Evolutionary conservation across 2,329 filamentous ascomycete species (phyloP), one percentile per base, ranked within the genome.

Genomic region (Venturia carpophila): DNA sequence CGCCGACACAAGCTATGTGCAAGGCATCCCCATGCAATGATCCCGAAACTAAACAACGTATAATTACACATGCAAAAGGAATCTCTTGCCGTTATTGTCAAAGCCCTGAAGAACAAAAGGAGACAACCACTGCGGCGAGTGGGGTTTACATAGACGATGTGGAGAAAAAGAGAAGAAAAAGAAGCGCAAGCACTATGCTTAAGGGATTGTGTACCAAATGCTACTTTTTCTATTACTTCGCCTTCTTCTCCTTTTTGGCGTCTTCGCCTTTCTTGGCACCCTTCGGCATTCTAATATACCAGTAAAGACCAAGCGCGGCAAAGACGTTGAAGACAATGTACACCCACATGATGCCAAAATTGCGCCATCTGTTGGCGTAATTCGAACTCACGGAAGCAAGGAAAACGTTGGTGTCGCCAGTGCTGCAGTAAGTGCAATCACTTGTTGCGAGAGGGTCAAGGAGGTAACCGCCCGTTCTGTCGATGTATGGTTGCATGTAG

Each of bases 291-390:
- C 82, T 74, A 24, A 78, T 70, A 49, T 83, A 71, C 80, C 81
- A 84, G 71, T 85, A 84, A 24, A 85, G 70, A 49, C 76, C 74
- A 10, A 82, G 71, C 0, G 83, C 82, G 0, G 72, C 79, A 39
- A 73, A 67, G 21, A 80, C 71, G 68, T 85, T 85, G 71, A 84
- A 82, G 45, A 77, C 73, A 63, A 83, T 75, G 67, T 77, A 84
- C 2, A 72, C 80, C 75, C 79, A 83, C 64, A 84, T 72, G 60
- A 85, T 74, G 2, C 83, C 83, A 65, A 83, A 82, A 68, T 84
- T 81, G 58, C 82, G 75, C 82, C 82, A 83, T n/a, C 73, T 71
- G 17, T 80, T 70, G 24, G 65, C 69, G 67, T 79, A 82, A 55
- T 72, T 71, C n/a, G 78, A 76, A 63, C 73, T 76, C 42, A 84